These are phyloP conservation scores for Mrakiaceae sp. DNA, from an alignment of 1,284 basidiomycete genomes.

Conservation along the genomic window DNA sequence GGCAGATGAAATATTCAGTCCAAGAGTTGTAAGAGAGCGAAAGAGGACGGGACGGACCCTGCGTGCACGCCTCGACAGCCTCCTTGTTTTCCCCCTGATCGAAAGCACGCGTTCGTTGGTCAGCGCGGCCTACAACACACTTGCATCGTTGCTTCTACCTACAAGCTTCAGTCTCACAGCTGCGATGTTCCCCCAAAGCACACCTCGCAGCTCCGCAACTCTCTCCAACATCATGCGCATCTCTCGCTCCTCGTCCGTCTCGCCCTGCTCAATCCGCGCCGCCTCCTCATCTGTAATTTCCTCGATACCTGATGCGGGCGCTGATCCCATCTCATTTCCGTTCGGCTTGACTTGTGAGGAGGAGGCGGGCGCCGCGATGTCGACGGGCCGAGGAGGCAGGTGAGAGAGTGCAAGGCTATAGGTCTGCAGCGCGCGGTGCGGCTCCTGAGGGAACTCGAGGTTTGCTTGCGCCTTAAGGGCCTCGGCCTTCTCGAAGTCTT, in stretches of 20 bases:
- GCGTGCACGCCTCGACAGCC: slow-evolving; percentile 34
- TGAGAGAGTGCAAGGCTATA: slow-evolving; percentile 25
- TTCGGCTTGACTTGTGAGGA: too few species aligned
- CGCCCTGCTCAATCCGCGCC: slow-evolving; percentile 21
- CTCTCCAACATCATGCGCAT: slow-evolving; percentile 21
- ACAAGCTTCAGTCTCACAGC: slow-evolving; percentile 27
- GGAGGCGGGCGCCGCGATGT: not conserved
- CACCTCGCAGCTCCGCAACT: slow-evolving; percentile 26
- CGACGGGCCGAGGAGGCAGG: not conserved
- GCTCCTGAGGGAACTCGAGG: slow-evolving; percentile 24
- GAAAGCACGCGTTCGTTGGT: not conserved
- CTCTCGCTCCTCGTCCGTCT: slow-evolving; percentile 18
- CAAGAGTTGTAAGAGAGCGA: not conserved
- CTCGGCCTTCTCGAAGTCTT: slow-evolving; percentile 20
- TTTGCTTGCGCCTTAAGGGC: slow-evolving; percentile 28
- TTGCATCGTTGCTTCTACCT: not conserved
- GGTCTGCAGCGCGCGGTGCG: slow-evolving; percentile 22
- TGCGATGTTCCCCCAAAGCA: slow-evolving; percentile 31
- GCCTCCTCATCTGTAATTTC: slow-evolving; percentile 32
- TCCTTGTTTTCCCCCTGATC: slow-evolving; percentile 39
- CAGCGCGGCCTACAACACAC: not conserved
- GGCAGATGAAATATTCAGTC: not conserved
- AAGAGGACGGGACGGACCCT: slow-evolving; percentile 21
- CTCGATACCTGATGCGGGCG: slow-evolving; percentile 18
- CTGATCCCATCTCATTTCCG: too few species aligned